A percentile compares a stretch with the other conserved stretches of the same genome.
Evolutionary conservation across 495 filamentous ascomycete genomes (phyloP).

Genomic region (Penicillium manginii): DNA sequence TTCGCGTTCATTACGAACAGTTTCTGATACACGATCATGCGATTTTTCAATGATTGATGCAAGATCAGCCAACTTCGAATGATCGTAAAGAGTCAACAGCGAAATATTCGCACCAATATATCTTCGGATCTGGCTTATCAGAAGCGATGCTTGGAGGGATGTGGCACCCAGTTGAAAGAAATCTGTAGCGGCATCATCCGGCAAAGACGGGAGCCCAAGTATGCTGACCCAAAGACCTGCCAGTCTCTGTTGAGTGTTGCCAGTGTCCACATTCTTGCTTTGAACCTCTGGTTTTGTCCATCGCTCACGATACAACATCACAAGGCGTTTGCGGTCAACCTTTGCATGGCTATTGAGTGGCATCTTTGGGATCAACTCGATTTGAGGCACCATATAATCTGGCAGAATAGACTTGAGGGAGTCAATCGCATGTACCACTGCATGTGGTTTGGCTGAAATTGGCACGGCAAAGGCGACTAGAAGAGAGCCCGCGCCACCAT

Average conservation of each 20-base stretch:
- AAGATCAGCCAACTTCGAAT: neutral
- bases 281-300: neutral
- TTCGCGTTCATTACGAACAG: conserved; percentile 8
- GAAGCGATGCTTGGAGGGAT: conserved; percentile 13
- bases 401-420: conserved; percentile 8
- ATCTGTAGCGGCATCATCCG: conserved; percentile 5
- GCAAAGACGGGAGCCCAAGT: conserved; percentile 5
- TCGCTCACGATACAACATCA: conserved; percentile 1
- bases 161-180: conserved; percentile 21
- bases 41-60: conserved; percentile 3
- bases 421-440: neutral
- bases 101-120: conserved; percentile 2
- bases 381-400: conserved; percentile 19
- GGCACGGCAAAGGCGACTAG: conserved; percentile 17
- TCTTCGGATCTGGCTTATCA: conserved; percentile 13
- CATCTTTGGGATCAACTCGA: conserved; percentile 17
- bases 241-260: conserved; percentile 1
- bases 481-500: conserved; percentile 13
- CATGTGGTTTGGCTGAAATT: neutral
- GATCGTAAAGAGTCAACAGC: conserved; percentile 15
- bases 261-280: neutral
- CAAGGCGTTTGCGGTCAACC: conserved; percentile 21
- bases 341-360: conserved; percentile 22
- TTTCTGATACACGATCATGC: neutral
- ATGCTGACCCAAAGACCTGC: conserved; percentile 8